A percentile compares a stretch with the other conserved stretches of the same genome.
Evolutionary conservation across 2,329 filamentous ascomycete genomes (phyloP).

Genomic region (Botrytis sinoallii): DNA sequence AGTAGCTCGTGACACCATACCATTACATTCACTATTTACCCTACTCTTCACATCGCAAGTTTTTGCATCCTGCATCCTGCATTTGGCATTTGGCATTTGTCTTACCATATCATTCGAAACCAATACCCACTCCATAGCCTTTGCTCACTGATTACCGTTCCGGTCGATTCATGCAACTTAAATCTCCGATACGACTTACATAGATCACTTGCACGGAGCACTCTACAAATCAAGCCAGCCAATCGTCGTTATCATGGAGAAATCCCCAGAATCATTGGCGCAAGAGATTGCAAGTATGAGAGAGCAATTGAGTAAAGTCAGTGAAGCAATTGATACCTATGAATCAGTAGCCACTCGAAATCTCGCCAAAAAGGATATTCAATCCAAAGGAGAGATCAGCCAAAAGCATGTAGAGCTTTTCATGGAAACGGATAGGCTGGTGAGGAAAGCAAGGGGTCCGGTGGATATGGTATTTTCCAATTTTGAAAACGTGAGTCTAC

Average conservation of each 20-base stretch:
- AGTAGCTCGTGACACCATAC: not conserved
- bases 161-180: not conserved
- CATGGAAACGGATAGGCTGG: constrained; percentile 6
- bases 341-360: constrained; percentile 1
- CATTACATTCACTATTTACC: not conserved
- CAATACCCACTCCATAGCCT: not conserved
- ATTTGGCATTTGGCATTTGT: not conserved
- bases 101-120: not conserved
- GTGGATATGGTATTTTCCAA: constrained; percentile 16
- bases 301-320: constrained; percentile 11
- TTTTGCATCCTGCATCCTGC: not conserved
- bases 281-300: constrained; percentile 14
- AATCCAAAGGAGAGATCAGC: not conserved
- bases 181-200: not conserved
- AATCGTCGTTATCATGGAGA: not conserved
- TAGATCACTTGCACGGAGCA: not conserved
- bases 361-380: not conserved
- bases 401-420: constrained; percentile 15
- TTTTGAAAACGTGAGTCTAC: constrained; percentile 16
- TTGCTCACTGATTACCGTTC: not conserved
- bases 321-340: constrained; percentile 6
- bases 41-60: not conserved
- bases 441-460: constrained; percentile 10
- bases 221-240: not conserved
- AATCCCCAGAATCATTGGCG: constrained; percentile 3